These are phyloP conservation scores for Trametes cingulata DNA, from an alignment of 768 basidiomycete species.

Conservation along the genomic window DNA sequence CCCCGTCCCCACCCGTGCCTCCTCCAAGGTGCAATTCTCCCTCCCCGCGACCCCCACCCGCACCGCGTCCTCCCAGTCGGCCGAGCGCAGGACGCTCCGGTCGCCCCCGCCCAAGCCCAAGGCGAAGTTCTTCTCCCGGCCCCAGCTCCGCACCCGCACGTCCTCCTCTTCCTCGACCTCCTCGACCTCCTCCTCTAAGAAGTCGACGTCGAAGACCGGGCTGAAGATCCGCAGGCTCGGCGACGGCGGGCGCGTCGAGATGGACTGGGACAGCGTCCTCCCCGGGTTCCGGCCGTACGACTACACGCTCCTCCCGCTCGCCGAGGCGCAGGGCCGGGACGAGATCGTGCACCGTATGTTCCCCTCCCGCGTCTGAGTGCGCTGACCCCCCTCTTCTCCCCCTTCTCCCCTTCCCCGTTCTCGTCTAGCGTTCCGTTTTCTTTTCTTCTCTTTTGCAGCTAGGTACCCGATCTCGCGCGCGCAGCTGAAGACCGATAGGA, in stretches of 20 bases:
- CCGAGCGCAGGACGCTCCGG: conserved; percentile 9
- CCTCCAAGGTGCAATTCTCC: conserved; percentile 5
- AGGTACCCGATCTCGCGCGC: not conserved
- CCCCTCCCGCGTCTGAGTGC: not conserved
- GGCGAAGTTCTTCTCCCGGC: not conserved
- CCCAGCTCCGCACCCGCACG: not conserved
- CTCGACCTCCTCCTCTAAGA: not conserved
- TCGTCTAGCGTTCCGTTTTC: too few species aligned
- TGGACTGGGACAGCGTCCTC: not conserved
- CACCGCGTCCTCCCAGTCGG: not conserved
- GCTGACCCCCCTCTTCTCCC: not conserved
- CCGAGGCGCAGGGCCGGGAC: conserved; percentile 3
- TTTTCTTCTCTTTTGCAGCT: not conserved
- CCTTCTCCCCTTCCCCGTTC: not conserved
- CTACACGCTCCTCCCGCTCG: conserved; percentile 15
- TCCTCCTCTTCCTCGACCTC: not conserved
- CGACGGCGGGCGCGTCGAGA: conserved; percentile 1
- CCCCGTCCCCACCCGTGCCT: not conserved
- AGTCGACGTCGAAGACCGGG: not conserved
- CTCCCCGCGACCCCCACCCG: not conserved
- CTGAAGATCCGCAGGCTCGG: conserved; percentile 1
- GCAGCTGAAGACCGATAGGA: conserved; percentile 9
- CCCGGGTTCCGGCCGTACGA: conserved; percentile 5
- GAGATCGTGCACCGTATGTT: conserved; percentile 16
- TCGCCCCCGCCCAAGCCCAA: conserved; percentile 6